phyloP scores from a whole-genome alignment of 345 rosid species.

The Passiflora organensis region DNA sequence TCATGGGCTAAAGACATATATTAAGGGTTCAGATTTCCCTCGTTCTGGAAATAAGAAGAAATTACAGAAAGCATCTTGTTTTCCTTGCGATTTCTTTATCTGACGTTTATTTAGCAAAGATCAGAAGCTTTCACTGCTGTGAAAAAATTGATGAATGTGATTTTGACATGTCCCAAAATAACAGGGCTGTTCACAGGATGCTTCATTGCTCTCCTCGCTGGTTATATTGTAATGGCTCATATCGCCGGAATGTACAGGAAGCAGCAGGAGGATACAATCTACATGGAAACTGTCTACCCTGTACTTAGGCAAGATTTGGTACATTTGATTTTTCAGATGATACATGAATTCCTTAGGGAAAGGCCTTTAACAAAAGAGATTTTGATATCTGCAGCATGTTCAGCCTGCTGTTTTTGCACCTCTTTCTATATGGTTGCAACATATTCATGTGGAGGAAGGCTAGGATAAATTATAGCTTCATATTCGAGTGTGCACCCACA shows the following conservation, averaged over 20 bases:
- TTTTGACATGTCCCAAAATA: conserved; percentile 9
- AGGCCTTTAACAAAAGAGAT: conserved; percentile 11
- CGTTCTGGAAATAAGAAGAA: neutral
- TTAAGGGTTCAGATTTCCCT: neutral
- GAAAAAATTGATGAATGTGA: neutral
- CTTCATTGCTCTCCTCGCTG: conserved; percentile 81
- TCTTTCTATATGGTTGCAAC: conserved; percentile 92
- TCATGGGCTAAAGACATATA: conserved; percentile 6
- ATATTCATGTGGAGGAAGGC: conserved; percentile 87
- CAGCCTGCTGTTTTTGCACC: conserved; percentile 75
- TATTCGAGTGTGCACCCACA: conserved; percentile 70
- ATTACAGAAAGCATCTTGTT: neutral
- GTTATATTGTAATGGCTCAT: conserved; percentile 83
- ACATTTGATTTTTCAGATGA: conserved; percentile 3
- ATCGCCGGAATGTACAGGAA: conserved; percentile 73
- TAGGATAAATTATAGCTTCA: conserved; percentile 88
- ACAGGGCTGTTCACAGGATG: conserved; percentile 94
- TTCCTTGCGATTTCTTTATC: neutral
- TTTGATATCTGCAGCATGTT: conserved; percentile 70
- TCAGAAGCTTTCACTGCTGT: neutral
- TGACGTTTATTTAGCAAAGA: neutral
- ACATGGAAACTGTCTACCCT: conserved; percentile 96
- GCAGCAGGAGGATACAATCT: conserved; percentile 58
- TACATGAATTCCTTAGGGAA: neutral
- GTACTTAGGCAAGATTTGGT: conserved; percentile 70